phyloP scores from a whole-genome alignment of 768 basidiomycete genomes.

The Amanita inopinata region DNA sequence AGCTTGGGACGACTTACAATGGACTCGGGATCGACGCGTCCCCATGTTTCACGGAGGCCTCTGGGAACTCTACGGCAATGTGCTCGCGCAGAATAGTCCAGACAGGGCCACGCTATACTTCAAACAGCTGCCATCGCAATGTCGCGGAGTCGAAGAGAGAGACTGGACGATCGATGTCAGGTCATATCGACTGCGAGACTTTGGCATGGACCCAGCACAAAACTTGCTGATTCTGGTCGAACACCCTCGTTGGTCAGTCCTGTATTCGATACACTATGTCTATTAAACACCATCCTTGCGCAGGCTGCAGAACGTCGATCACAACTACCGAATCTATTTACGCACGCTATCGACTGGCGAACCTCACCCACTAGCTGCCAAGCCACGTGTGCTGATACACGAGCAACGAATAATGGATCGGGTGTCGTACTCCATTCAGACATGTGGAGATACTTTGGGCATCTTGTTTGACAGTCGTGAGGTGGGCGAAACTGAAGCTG shows the following conservation, averaged over 20 bases:
- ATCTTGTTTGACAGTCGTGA: constrained; percentile 33
- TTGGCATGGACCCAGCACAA: constrained; percentile 57
- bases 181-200: constrained; percentile 38
- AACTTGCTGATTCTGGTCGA: constrained; percentile 50
- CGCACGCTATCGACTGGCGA: constrained; percentile 34
- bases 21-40: constrained; percentile 22
- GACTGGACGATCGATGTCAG: constrained; percentile 31
- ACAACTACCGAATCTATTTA: constrained; percentile 31
- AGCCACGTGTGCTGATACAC: constrained; percentile 23
- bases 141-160: constrained; percentile 35
- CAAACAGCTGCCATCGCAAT: constrained; percentile 37
- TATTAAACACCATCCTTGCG: constrained; percentile 2
- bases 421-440: constrained; percentile 40
- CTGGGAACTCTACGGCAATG: constrained; percentile 53
- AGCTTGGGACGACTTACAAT: constrained; percentile 21
- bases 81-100: constrained; percentile 34
- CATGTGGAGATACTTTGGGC: constrained; percentile 41
- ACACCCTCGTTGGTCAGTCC: constrained; percentile 24
- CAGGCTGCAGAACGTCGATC: constrained; percentile 9
- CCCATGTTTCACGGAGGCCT: constrained; percentile 33
- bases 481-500: constrained; percentile 31
- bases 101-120: constrained; percentile 26
- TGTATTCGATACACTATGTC: constrained; percentile 3
- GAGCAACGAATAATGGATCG: constrained; percentile 15
- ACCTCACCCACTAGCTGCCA: constrained; percentile 33